These are phyloP conservation scores for Pseudomonodictys pantanalensis DNA, from an alignment of 495 filamentous ascomycete species.

Conservation along the genomic window DNA sequence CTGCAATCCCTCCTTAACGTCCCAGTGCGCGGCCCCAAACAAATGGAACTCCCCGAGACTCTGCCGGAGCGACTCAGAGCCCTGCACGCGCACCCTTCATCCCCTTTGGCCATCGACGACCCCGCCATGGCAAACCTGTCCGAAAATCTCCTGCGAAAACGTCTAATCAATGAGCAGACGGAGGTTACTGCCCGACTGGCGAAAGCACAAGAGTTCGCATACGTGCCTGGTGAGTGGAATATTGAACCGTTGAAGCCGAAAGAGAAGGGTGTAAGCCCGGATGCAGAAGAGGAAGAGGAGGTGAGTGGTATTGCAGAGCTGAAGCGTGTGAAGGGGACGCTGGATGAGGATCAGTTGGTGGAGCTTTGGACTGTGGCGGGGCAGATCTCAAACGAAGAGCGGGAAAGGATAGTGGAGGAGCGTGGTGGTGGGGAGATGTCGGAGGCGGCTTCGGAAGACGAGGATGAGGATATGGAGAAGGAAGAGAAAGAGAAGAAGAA, in stretches of 20 bases:
- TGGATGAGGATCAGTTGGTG: conserved; percentile 2
- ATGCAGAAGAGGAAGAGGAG: conserved; percentile 32
- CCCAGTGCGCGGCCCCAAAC: too few relatives aligned
- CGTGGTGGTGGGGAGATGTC: conserved; percentile 7
- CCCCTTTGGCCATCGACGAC: conserved; percentile 6
- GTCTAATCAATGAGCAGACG: conserved; percentile 68
- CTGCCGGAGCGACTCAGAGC: not conserved
- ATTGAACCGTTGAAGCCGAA: not conserved
- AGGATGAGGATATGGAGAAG: not conserved
- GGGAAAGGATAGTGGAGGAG: not conserved
- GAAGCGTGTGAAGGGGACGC: not conserved
- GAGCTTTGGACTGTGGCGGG: not conserved
- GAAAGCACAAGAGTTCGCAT: conserved; percentile 19
- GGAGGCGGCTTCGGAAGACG: not conserved
- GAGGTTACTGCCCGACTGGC: conserved; percentile 64
- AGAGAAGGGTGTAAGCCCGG: conserved; percentile 31
- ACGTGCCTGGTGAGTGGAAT: conserved; percentile 13
- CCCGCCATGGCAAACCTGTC: not conserved
- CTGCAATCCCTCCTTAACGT: conserved; percentile 7
- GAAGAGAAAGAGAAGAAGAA: not conserved
- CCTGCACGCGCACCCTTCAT: conserved; percentile 15
- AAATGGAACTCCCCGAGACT: not conserved
- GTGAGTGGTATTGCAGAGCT: not conserved
- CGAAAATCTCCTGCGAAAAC: conserved; percentile 57
- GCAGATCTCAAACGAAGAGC: not conserved